A percentile compares a stretch with the other conserved stretches of the same genome.
These are phyloP conservation scores for Aspergillus caelatus DNA, from an alignment of 2,329 filamentous ascomycete genomes.

Conservation along the genomic window DNA sequence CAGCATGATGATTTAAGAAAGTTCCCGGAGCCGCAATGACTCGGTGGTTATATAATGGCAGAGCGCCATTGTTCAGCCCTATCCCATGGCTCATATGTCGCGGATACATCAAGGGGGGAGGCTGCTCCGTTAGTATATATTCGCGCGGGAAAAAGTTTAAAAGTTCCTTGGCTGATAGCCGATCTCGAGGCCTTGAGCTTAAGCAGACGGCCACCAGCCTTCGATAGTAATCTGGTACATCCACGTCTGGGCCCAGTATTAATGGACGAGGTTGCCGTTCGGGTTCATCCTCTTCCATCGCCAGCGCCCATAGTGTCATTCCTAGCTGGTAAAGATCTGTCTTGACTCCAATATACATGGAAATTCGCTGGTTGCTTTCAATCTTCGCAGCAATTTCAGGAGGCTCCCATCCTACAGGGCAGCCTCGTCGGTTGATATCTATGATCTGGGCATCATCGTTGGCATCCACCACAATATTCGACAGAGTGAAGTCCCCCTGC, in stretches of 20 bases:
- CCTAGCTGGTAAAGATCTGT: constrained; percentile 94
- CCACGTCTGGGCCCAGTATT: constrained; percentile 54
- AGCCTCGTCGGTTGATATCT: constrained; percentile 96
- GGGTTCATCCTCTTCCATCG: constrained; percentile 85
- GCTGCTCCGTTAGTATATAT: constrained; percentile 18
- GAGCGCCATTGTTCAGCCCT: constrained; percentile 21
- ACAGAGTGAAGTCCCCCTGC: constrained; percentile 95
- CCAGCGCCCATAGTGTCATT: constrained; percentile 95
- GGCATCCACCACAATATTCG: constrained; percentile 91
- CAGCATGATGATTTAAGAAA: constrained; percentile 19
- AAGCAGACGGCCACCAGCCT: constrained; percentile 76
- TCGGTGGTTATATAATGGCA: constrained; percentile 24
- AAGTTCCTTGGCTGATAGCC: constrained; percentile 73
- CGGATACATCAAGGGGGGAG: constrained; percentile 18
- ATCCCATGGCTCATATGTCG: constrained; percentile 21
- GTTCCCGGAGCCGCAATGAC: constrained; percentile 11
- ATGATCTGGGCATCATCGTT: constrained; percentile 91
- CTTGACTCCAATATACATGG: constrained; percentile 98
- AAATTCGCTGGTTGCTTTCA: constrained; percentile 83
- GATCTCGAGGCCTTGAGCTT: constrained; percentile 69
- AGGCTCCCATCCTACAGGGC: constrained; percentile 95
- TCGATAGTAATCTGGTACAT: constrained; percentile 77
- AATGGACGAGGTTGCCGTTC: constrained; percentile 77
- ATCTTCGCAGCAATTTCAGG: constrained; percentile 87
- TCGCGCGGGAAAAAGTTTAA: constrained; percentile 66